Percentiles rank a stretch among this genome's conserved stretches.
Conservation (phyloP, 2,329 filamentous ascomycete species). For the Fusarium albosuccineum region DNA sequence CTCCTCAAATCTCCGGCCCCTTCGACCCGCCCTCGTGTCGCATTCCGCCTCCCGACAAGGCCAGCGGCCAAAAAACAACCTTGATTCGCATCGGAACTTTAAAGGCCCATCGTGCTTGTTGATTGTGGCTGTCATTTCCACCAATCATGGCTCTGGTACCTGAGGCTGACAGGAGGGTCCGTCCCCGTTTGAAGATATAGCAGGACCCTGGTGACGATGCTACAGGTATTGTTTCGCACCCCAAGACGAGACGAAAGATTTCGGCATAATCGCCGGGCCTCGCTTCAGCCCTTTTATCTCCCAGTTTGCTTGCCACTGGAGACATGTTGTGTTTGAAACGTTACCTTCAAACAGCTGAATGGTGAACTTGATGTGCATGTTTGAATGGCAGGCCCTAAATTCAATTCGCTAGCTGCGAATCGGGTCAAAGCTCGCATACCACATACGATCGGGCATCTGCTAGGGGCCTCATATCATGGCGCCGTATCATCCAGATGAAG, state of each 20-base stretch:
- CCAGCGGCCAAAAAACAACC: conserved; percentile 5
- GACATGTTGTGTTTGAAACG: too few species aligned
- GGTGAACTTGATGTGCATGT: too few species aligned
- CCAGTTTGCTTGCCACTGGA: too few species aligned
- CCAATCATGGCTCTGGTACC: conserved; percentile 9
- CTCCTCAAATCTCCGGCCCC: conserved; percentile 18
- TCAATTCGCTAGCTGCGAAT: neutral
- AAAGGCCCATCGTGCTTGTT: neutral
- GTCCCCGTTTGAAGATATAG: conserved; percentile 11
- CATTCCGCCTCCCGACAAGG: neutral
- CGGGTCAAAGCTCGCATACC: neutral
- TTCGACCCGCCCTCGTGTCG: neutral
- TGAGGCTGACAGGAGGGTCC: neutral
- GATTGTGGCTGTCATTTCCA: neutral
- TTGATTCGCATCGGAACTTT: conserved; percentile 3
- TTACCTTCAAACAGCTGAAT: too few species aligned
- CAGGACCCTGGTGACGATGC: conserved; percentile 30
- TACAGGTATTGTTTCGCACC: conserved; percentile 33
- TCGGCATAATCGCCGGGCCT: conserved; percentile 22
- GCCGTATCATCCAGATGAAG: conserved; percentile 28
- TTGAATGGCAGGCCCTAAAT: neutral
- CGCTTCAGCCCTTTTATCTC: too few species aligned
- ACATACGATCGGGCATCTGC: conserved; percentile 1
- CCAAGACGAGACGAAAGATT: conserved; percentile 19
- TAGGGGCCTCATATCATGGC: neutral